Evolutionary conservation across 805 yeast species (phyloP).

Genomic region (Cyberlindnera samutprakarnensis): DNA sequence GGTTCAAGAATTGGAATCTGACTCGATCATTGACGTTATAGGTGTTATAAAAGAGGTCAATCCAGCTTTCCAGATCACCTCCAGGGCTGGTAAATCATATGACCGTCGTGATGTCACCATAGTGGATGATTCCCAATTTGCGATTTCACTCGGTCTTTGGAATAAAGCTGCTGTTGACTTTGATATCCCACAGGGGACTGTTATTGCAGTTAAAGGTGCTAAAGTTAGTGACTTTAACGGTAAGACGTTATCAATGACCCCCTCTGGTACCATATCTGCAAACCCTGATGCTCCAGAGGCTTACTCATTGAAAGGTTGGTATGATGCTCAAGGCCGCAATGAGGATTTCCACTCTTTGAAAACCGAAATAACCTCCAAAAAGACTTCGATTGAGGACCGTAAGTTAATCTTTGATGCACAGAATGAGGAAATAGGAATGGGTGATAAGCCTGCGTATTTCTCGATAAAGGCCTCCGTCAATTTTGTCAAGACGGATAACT

Average conservation of each 20-base stretch:
- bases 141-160: slow-evolving; percentile 83
- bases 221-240: slow-evolving; percentile 87
- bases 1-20: slow-evolving; percentile 60
- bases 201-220: slow-evolving; percentile 88
- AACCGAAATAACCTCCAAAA: slow-evolving; percentile 36
- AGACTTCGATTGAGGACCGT: slow-evolving; percentile 44
- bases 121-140: slow-evolving; percentile 77
- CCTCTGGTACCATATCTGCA: slow-evolving; percentile 63
- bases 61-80: slow-evolving; percentile 69
- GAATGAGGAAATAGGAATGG: slow-evolving; percentile 59
- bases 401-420: slow-evolving; percentile 61
- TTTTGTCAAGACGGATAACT: slow-evolving; percentile 63
- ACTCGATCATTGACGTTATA: slow-evolving; percentile 73
- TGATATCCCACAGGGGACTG: slow-evolving; percentile 62
- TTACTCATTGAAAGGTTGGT: slow-evolving; percentile 90
- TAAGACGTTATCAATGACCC: slow-evolving; percentile 72
- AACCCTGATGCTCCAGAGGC: slow-evolving; percentile 92
- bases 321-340: slow-evolving; percentile 65
- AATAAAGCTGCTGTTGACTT: slow-evolving; percentile 80
- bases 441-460: slow-evolving; percentile 77
- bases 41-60: slow-evolving; percentile 78
- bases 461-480: slow-evolving; percentile 66
- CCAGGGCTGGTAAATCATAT: slow-evolving; percentile 87
- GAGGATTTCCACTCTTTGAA: slow-evolving; percentile 57
- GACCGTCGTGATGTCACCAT: slow-evolving; percentile 84